Percentiles rank a stretch among this genome's conserved stretches.
Evolutionary conservation across 148 eudicot species (phyloP).

Genomic region (Persicaria maculosa): DNA sequence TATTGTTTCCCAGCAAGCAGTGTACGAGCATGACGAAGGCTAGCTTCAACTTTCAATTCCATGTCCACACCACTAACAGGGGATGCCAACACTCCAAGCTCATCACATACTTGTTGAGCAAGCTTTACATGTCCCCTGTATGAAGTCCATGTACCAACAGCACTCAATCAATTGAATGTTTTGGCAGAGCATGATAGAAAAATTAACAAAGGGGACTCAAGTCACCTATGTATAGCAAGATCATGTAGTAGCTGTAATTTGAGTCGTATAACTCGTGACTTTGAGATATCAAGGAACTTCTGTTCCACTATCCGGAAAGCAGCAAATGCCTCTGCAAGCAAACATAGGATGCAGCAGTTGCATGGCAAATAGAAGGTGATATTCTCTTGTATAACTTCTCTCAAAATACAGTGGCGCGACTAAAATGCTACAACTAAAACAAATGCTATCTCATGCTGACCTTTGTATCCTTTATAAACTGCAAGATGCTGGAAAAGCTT

Average conservation of each 20-base stretch:
- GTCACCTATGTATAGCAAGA: slow-evolving; percentile 75
- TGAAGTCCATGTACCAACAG: slow-evolving; percentile 6
- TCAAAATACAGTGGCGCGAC: background rate
- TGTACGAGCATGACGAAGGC: slow-evolving; percentile 87
- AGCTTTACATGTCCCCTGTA: slow-evolving; percentile 72
- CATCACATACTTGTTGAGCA: slow-evolving; percentile 85
- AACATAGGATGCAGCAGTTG: background rate
- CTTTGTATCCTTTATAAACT: slow-evolving; percentile 73
- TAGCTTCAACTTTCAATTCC: slow-evolving; percentile 83
- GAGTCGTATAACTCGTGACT: slow-evolving; percentile 61
- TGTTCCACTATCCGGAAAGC: slow-evolving; percentile 71
- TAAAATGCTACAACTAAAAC: background rate
- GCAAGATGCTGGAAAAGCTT: slow-evolving; percentile 94
- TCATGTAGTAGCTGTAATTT: slow-evolving; percentile 94
- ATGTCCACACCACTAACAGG: slow-evolving; percentile 86
- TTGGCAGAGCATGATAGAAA: slow-evolving; percentile 3
- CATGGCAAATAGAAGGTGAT: background rate
- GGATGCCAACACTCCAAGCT: slow-evolving; percentile 86
- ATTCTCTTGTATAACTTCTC: background rate
- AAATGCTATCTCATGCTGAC: slow-evolving; percentile 14
- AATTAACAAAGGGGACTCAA: slow-evolving; percentile 8
- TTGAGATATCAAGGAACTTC: slow-evolving; percentile 71
- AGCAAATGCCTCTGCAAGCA: slow-evolving; percentile 66
- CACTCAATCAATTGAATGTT: background rate
- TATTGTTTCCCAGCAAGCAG: slow-evolving; percentile 91